These are phyloP conservation scores for Boletellus emodensis DNA, from an alignment of 768 basidiomycete species.

Conservation along the genomic window DNA sequence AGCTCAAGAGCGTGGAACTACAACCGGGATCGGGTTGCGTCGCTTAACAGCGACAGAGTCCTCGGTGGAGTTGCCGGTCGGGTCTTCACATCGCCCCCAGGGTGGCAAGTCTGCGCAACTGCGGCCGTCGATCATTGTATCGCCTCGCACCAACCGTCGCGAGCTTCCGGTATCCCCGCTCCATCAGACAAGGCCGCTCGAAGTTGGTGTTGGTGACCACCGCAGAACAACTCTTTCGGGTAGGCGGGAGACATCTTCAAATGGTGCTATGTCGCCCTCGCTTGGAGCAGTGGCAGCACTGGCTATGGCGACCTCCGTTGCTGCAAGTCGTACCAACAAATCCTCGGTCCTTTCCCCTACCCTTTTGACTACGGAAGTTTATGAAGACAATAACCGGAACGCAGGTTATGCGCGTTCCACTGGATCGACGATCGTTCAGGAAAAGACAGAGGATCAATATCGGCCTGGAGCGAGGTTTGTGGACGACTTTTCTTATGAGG, in stretches of 20 bases:
- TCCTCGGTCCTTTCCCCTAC: not conserved
- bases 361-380: not conserved
- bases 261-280: not conserved
- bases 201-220: not conserved
- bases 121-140: not conserved
- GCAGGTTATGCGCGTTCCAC: not conserved
- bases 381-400: not conserved
- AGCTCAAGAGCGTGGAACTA: not conserved
- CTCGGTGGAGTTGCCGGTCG: not conserved
- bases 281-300: not conserved
- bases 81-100: not conserved
- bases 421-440: not conserved
- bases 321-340: not conserved
- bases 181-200: not conserved
- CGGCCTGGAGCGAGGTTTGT: constrained; percentile 5
- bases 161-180: not conserved
- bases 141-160: not conserved
- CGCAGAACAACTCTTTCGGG: not conserved
- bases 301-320: not conserved
- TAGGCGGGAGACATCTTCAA: not conserved
- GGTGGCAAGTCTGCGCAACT: not conserved
- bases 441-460: not conserved
- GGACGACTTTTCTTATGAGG: not conserved
- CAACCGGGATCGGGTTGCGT: not conserved
- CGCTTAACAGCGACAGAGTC: not conserved